Evolutionary conservation across 1,284 basidiomycete species (phyloP).

Genomic region (Pseudomicrostroma phylloplanum): DNA sequence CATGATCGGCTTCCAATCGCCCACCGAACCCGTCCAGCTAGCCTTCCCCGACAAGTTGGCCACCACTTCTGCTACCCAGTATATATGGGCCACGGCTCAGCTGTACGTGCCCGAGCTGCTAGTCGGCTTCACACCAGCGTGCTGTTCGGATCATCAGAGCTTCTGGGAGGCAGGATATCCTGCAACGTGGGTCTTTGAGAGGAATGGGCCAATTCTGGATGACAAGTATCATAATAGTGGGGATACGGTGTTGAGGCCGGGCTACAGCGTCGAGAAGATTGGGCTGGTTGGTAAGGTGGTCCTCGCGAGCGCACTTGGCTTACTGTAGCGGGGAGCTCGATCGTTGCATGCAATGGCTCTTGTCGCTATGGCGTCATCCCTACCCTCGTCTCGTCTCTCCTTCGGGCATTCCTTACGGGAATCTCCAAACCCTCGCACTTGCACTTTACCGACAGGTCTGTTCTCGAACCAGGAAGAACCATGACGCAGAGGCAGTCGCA

Average conservation of each 20-base stretch:
- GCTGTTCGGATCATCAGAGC: constrained; percentile 49
- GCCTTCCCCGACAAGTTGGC: constrained; percentile 47
- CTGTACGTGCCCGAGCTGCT: constrained; percentile 40
- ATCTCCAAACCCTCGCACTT: too few relatives aligned
- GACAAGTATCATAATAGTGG: constrained; percentile 49
- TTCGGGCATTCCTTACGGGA: too few relatives aligned
- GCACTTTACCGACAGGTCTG: too few relatives aligned
- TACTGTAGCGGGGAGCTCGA: background rate
- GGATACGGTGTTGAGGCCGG: constrained; percentile 33
- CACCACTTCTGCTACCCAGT: constrained; percentile 26
- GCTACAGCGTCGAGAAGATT: constrained; percentile 49
- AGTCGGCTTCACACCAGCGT: constrained; percentile 37
- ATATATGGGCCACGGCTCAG: constrained; percentile 36
- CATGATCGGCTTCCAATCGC: constrained; percentile 40
- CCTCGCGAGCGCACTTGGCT: constrained; percentile 13
- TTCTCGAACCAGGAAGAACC: too few relatives aligned
- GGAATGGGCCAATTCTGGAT: constrained; percentile 49
- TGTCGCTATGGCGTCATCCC: too few relatives aligned
- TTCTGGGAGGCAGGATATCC: constrained; percentile 37
- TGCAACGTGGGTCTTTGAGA: constrained; percentile 47
- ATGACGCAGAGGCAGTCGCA: too few relatives aligned
- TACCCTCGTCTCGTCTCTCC: too few relatives aligned
- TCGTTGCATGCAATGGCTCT: too few relatives aligned
- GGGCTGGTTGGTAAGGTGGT: constrained; percentile 38
- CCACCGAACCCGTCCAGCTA: constrained; percentile 44